These are phyloP conservation scores for Trifolium repens DNA, from an alignment of 306 rosid genomes.

Conservation along the genomic window DNA sequence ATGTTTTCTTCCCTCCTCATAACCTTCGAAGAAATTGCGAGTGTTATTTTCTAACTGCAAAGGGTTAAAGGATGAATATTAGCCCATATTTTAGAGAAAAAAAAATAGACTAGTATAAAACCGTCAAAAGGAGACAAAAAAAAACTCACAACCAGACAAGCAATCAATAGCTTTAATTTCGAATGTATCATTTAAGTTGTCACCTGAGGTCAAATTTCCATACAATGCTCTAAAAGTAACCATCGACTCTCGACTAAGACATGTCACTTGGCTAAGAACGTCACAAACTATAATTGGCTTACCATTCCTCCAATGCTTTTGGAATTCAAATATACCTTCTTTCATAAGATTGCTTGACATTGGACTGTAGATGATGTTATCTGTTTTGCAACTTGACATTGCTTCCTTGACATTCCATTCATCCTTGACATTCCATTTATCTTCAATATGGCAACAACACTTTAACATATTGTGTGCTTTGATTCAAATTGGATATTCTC, in stretches of 20 bases:
- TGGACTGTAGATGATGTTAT: conserved; percentile 61
- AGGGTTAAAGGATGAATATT: conserved; percentile 27
- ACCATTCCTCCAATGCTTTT: conserved; percentile 65
- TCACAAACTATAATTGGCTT: conserved; percentile 71
- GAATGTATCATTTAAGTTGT: conserved; percentile 45
- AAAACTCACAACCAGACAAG: conserved; percentile 76
- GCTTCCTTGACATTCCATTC: conserved; percentile 29
- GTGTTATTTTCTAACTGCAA: conserved; percentile 68
- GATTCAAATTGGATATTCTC: conserved; percentile 56
- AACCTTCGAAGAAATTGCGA: conserved; percentile 68
- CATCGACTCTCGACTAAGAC: conserved; percentile 86
- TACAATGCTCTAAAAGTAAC: conserved; percentile 70
- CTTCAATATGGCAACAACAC: background rate
- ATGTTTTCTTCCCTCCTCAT: conserved; percentile 61
- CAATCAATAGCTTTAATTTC: conserved; percentile 77
- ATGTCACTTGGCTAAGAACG: conserved; percentile 61
- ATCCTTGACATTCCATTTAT: background rate
- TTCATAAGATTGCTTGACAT: conserved; percentile 45
- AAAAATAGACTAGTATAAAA: background rate
- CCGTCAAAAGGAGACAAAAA: conserved; percentile 16
- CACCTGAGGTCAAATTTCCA: conserved; percentile 47
- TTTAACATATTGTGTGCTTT: conserved; percentile 49
- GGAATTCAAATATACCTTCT: conserved; percentile 50
- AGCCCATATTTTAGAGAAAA: background rate
- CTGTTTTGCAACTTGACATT: conserved; percentile 46